Evolutionary conservation across 352 stramenopile species (phyloP), one percentile per base, ranked within the genome.

Genomic region (Phytophthora fragariae): DNA sequence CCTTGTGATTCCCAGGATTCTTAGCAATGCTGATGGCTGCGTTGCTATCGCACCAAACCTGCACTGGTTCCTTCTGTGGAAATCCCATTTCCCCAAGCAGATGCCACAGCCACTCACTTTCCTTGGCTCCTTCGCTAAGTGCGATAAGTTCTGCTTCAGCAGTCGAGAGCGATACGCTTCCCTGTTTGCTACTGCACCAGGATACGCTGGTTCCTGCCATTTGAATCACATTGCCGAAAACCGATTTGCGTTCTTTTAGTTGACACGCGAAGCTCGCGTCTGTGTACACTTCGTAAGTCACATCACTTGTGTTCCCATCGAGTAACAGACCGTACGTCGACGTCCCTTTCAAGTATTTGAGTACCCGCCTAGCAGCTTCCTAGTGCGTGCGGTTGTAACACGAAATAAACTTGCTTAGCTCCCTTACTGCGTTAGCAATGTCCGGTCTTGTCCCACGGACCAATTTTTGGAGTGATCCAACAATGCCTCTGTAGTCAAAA

Each of bases 331-430:
- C 52, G 41, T 63, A 70, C 41, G n/a, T 63, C n/a, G 62, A 70
- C 29, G 52, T 59, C 60, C 47, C 47, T 67, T 59, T 64, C 62
- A 62, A 61, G 37, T 61, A 76, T 68, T 65, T 69, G 15, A 68
- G 73, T 72, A 75, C 60, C 68, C 68, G 15, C 49, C 53, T 60
- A 14, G 69, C 61, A 14, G 69, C 65, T 46, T 67, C 14, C 61
- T 69, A 81, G 46, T 77, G 69, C 3, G 70, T 78, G n/a, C 19
- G 29, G n/a, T 81, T 81, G 62, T 73, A 81, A 47, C 65, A 81
- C 1, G 62, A 76, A n/a, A 76, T 49, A 57, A 74, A 76, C 35
- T 63, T 66, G 27, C 70, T 79, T 3, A 79, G 47, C 37, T 79
- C 70, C 53, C 65, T 68, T 47, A 78, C 70, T 62, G 47, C 70